Conservation (phyloP, 108 stramenopile species). For the Mediolabrus comicus region DNA sequence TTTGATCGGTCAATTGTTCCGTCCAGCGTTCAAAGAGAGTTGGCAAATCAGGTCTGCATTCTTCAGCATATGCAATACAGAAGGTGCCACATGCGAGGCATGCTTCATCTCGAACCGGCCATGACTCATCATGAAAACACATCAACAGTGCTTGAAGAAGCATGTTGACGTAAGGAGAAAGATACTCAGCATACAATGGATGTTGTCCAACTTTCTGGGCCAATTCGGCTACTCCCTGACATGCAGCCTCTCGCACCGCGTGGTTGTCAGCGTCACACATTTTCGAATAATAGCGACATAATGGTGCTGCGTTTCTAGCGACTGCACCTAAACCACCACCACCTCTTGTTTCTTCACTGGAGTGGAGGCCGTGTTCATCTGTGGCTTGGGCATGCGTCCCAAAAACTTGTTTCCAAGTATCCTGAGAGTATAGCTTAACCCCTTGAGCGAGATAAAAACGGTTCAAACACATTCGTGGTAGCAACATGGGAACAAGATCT, state of each 20-base stretch:
- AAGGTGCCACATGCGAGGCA: constrained; percentile 93
- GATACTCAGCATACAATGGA: constrained; percentile 40
- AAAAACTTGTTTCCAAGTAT: constrained; percentile 90
- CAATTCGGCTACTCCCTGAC: constrained; percentile 95
- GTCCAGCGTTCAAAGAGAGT: constrained; percentile 91
- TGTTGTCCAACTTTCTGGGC: constrained; percentile 78
- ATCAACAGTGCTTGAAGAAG: constrained; percentile 86
- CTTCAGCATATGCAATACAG: constrained; percentile 83
- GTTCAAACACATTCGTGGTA: constrained; percentile 97
- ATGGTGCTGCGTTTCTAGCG: constrained; percentile 73
- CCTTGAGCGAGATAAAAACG: constrained; percentile 97
- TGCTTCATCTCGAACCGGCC: constrained; percentile 98
- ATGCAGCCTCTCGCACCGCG: constrained; percentile 94
- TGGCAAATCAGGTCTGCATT: constrained; percentile 78
- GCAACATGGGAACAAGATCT: constrained; percentile 56
- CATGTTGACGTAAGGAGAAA: constrained; percentile 72
- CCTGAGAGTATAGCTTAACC: constrained; percentile 92
- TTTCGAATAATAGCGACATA: constrained; percentile 91
- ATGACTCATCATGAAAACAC: constrained; percentile 97
- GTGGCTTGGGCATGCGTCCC: constrained; percentile 14
- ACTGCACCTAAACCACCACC: constrained; percentile 77
- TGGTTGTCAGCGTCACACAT: constrained; percentile 94
- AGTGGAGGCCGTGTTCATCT: constrained; percentile 17
- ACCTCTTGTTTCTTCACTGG: constrained; percentile 17
- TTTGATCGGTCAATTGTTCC: constrained; percentile 94